These are phyloP conservation scores for Psilocybe subaeruginosa DNA, from an alignment of 768 basidiomycete species.

Conservation along the genomic window DNA sequence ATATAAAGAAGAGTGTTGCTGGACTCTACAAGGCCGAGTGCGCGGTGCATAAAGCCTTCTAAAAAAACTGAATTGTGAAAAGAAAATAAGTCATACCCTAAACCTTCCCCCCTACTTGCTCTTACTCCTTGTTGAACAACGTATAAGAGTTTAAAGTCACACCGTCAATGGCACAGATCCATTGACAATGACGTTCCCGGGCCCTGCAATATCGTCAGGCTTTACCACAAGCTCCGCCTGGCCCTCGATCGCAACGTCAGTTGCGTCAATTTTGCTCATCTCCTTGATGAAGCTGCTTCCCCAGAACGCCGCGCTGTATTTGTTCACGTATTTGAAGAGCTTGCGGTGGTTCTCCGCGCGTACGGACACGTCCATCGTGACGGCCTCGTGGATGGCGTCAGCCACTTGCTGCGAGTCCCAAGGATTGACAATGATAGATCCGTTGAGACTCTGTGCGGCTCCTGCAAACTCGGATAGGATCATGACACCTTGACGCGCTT, in stretches of 20 bases:
- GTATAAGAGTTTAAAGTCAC: background rate
- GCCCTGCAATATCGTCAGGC: conserved; percentile 18
- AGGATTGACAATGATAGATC: conserved; percentile 96
- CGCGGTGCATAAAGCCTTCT: background rate
- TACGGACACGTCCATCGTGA: conserved; percentile 82
- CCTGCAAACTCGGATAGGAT: conserved; percentile 99
- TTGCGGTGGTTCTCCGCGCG: conserved; percentile 95
- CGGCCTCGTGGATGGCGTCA: conserved; percentile 94
- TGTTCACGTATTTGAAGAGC: conserved; percentile 95
- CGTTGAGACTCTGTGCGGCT: conserved; percentile 94
- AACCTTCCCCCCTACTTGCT: background rate
- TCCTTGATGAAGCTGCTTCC: conserved; percentile 88
- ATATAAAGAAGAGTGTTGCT: background rate
- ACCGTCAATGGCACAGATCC: conserved; percentile 3
- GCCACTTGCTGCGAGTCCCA: conserved; percentile 99
- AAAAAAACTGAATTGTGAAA: background rate
- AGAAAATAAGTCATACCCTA: background rate
- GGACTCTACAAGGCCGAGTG: background rate
- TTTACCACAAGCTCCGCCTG: conserved; percentile 31
- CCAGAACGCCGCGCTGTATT: conserved; percentile 94
- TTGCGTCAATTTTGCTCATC: conserved; percentile 65
- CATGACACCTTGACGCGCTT: conserved; percentile 92
- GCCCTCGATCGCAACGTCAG: conserved; percentile 38
- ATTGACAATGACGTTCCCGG: conserved; percentile 8
- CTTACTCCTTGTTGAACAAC: background rate